Evolutionary conservation across 371 early-diverging fungal species (phyloP), one percentile per base, ranked within the genome.

Genomic region (Syncephalastrum sp.): DNA sequence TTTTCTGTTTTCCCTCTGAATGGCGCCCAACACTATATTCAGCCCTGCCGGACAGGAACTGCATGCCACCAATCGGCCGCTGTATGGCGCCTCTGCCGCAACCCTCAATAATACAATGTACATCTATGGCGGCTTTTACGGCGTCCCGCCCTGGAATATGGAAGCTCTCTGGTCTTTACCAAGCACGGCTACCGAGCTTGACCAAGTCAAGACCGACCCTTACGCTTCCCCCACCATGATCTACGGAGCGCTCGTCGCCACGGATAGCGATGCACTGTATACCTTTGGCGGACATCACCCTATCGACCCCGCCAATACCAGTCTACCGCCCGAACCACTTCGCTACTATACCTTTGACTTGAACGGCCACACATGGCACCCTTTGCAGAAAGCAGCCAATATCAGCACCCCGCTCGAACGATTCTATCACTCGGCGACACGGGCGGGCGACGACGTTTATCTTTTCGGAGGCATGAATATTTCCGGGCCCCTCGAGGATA

Each of bases 281-380:
- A 47, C 61, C 13, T 68, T 72, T 66, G 72, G 72, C 33, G 72
- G 72, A 1, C 72, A 72, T 53, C 51, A 62, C 44, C 63, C 59
- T 7, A 42, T 43, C 42, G 54, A 52, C 47, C 49, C 24, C n/a
- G 19, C 50, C 14, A 57, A 49, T 42, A 17, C 41, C 7, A 41
- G 50, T 13, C 29, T 50, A 7, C 56, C 59, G 21, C 66, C 53
- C 13, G 72, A 72, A 55, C 33, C 57, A 10, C 42, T 72, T 14
- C 57, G 72, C 0, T 72, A 72, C 27, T 72, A 72, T 46, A 19
- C 38, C 41, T 57, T 65, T 12, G 38, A 47, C 16, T 50, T 69
- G 13, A 46, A 44, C n/a, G 17, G 21, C 8, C 38, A 45, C 5
- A 43, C 38, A 46, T 72, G 72, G 72, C 59, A 63, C 1, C 69